Evolutionary conservation across 768 basidiomycete genomes (phyloP).

Genomic region (Astraeus odoratus): DNA sequence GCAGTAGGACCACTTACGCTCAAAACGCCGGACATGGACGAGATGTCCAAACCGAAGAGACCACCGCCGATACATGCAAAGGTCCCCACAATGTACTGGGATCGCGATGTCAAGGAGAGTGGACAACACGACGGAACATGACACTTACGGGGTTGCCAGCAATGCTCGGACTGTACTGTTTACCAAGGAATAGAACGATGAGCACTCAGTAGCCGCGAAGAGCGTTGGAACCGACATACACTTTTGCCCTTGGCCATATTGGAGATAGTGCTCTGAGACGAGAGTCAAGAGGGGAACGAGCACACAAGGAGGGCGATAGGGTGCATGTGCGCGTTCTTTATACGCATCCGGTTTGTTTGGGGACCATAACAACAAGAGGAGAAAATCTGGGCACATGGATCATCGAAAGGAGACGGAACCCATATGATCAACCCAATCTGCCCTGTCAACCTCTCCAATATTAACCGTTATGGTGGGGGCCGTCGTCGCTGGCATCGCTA

Average conservation of each 20-base stretch:
- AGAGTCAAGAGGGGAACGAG: not conserved
- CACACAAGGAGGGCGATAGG: slow-evolving; percentile 16
- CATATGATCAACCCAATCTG: not conserved
- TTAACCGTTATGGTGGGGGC: too few relatives aligned
- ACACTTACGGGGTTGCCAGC: slow-evolving; percentile 49
- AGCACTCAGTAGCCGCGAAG: too few relatives aligned
- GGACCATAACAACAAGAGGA: not conserved
- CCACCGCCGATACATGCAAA: slow-evolving; percentile 81
- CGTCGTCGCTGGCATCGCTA: too few relatives aligned
- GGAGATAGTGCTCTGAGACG: too few relatives aligned
- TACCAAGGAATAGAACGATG: slow-evolving; percentile 2
- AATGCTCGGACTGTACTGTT: slow-evolving; percentile 48
- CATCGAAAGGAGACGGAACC: not conserved
- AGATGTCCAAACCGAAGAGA: slow-evolving; percentile 76
- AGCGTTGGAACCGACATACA: too few relatives aligned
- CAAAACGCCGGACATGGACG: slow-evolving; percentile 75
- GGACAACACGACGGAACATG: not conserved
- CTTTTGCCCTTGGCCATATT: too few relatives aligned
- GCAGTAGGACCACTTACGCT: slow-evolving; percentile 44
- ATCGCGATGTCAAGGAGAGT: not conserved
- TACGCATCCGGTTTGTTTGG: not conserved
- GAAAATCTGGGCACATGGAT: slow-evolving; percentile 1
- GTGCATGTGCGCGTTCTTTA: not conserved
- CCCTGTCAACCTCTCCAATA: too few relatives aligned
- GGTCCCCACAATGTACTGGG: slow-evolving; percentile 69